Base-by-base conservation (phyloP, 2,329 filamentous ascomycete genomes). In the Ophiostoma australiae region DNA sequence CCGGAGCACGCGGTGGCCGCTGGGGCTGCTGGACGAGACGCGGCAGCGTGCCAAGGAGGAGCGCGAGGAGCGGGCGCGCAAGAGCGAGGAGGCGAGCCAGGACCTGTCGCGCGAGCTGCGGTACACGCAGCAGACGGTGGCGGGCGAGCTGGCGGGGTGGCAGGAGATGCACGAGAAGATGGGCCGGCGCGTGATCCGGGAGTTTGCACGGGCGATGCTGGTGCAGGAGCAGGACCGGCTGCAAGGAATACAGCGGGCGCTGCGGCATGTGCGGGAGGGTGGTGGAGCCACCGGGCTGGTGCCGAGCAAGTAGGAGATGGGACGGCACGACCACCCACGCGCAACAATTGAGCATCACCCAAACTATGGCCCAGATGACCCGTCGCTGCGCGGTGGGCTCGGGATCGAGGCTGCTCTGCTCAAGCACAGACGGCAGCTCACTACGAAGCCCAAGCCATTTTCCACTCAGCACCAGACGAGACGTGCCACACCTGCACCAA, bases 51-150 rank as follows among this genome's bases (percentile, higher is more conserved):
- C 93, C 11, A 90, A 93, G 75, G 90, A 93, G 74, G 95, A 98
- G 72, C 91, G 92, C 63, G 91, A 93, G 80, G 90, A 91, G 74
- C 92, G 91, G 76, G 91, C 92, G 52, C 85, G 87, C 17, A 89
- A 89, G 74, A 88, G 87, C 31, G 87, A 90, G 74, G 80, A 84
- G 23, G 92, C 97, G 77, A 86, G 92, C 13, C 87, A 90, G 27
- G 86, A 88, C 63, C 80, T 97, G n/a, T 90, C 90, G 0, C 88
- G 88, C 69, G 95, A 99, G 80, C 82, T 99, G 70, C 84, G 93
- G 68, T 97, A 95, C 79, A 97, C 94, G 67, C 94, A 97, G 81
- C 92, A 96, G 79, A 93, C 94, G 17, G 94, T 98, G 33, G 94
- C 96, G 7, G 86, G 89, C 1, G 95, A 99, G 81, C 80, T 99